These are phyloP conservation scores for Ambrosia artemisiifolia DNA, from an alignment of 129 eudicot genomes.

Conservation along the genomic window DNA sequence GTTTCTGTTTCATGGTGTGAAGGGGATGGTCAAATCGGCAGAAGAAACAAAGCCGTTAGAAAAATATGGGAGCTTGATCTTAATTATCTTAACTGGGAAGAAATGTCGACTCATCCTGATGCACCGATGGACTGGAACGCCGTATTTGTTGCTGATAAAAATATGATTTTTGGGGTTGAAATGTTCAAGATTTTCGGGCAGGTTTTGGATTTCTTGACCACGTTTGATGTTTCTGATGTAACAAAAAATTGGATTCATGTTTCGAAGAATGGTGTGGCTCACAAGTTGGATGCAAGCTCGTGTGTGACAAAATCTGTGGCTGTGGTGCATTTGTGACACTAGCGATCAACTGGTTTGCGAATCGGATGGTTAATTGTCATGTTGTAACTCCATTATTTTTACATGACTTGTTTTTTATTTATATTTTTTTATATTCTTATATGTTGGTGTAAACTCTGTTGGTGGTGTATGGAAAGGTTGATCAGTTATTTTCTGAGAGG, in stretches of 20 bases:
- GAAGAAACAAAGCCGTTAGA: slow-evolving; percentile 90
- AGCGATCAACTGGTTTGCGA: background rate
- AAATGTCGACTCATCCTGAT: slow-evolving; percentile 76
- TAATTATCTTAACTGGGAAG: slow-evolving; percentile 49
- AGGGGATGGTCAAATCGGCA: slow-evolving; percentile 94
- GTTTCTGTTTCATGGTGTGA: slow-evolving; percentile 97
- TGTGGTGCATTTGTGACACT: slow-evolving; percentile 58
- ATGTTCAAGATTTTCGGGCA: slow-evolving; percentile 97
- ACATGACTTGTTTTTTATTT: slow-evolving; percentile 6
- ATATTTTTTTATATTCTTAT: slow-evolving; percentile 3
- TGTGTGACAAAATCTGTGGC: slow-evolving; percentile 83
- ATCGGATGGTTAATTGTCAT: background rate
- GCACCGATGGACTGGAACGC: slow-evolving; percentile 99
- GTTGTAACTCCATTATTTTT: slow-evolving; percentile 17
- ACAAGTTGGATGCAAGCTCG: slow-evolving; percentile 74
- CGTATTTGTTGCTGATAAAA: slow-evolving; percentile 67
- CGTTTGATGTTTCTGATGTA: slow-evolving; percentile 51
- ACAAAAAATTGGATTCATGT: slow-evolving; percentile 64
- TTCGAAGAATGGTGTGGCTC: slow-evolving; percentile 73
- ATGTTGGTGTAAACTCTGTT: slow-evolving; percentile 9
- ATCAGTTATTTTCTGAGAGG: slow-evolving; percentile 14
- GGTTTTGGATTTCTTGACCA: slow-evolving; percentile 81
- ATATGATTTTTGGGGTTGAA: slow-evolving; percentile 75
- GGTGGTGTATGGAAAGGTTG: slow-evolving; percentile 2
- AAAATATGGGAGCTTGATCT: slow-evolving; percentile 94